These are phyloP conservation scores for Avicennia marina DNA, from an alignment of 257 asterid genomes.

Conservation along the genomic window DNA sequence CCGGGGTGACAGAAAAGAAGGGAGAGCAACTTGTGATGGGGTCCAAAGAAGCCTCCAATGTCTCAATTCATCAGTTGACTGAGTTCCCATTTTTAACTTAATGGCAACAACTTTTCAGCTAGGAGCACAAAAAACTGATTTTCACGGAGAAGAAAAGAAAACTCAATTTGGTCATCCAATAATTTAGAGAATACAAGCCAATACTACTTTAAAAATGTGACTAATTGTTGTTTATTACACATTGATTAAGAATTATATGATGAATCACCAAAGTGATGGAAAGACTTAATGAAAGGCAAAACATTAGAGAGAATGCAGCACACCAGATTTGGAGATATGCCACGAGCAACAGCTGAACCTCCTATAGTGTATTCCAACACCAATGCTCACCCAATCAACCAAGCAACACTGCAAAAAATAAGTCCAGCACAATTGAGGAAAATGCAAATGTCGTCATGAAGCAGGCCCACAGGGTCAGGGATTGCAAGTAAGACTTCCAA, in stretches of 20 bases:
- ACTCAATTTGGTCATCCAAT: background rate
- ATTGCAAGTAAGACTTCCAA: no score
- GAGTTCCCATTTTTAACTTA: background rate
- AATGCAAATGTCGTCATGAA: background rate
- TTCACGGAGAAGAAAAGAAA: background rate
- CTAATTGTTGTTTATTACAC: background rate
- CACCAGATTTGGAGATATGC: slow-evolving; percentile 94
- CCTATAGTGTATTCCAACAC: slow-evolving; percentile 92
- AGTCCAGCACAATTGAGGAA: slow-evolving; percentile 3
- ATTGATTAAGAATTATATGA: slow-evolving; percentile 4
- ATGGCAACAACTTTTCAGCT: background rate
- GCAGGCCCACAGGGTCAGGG: background rate
- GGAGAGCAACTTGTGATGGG: slow-evolving; percentile 64
- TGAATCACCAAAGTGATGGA: background rate
- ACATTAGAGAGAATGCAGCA: slow-evolving; percentile 1
- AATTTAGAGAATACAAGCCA: background rate
- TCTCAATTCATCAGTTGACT: slow-evolving; percentile 23
- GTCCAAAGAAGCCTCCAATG: slow-evolving; percentile 89
- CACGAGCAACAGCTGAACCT: slow-evolving; percentile 95
- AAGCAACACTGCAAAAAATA: slow-evolving; percentile 61
- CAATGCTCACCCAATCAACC: slow-evolving; percentile 89
- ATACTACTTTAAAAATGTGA: background rate
- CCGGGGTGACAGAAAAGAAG: slow-evolving; percentile 73
- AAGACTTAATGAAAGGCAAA: background rate
- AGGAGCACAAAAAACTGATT: background rate